Evolutionary conservation across 129 eudicot species (phyloP).

Genomic region (Erigeron canadensis): DNA sequence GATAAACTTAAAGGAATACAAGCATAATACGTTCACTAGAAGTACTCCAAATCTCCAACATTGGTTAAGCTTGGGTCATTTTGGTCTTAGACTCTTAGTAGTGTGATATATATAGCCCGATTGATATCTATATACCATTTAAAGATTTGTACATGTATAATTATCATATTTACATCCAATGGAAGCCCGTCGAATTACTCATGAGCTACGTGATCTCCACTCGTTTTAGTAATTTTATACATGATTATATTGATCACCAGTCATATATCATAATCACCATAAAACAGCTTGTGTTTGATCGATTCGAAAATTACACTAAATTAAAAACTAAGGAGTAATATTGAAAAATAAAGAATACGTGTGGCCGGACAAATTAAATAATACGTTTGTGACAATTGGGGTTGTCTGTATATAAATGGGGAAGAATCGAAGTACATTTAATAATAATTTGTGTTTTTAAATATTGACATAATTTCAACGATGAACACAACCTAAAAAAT

Average conservation of each 20-base stretch:
- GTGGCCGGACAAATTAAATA: conserved; percentile 40
- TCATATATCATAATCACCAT: background rate
- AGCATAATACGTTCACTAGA: no score
- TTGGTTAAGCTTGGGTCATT: no score
- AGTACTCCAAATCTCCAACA: no score
- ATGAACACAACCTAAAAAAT: conserved; percentile 4
- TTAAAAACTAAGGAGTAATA: background rate
- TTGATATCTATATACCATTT: no score
- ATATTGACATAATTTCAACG: conserved; percentile 9
- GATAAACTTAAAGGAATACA: no score
- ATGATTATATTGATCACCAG: background rate
- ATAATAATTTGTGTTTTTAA: background rate
- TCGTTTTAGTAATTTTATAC: background rate
- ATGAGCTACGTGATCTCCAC: background rate
- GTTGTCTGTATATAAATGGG: conserved; percentile 15
- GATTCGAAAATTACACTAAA: conserved; percentile 12
- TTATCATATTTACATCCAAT: no score
- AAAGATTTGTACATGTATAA: no score
- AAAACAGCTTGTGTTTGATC: conserved; percentile 20
- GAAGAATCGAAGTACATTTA: conserved; percentile 27
- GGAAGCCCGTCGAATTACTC: no score
- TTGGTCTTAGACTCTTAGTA: no score
- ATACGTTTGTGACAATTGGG: conserved; percentile 13
- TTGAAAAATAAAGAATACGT: background rate
- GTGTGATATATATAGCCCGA: no score